phyloP scores from a whole-genome alignment of 2,329 filamentous ascomycete genomes.

The Aureobasidium sp. region DNA sequence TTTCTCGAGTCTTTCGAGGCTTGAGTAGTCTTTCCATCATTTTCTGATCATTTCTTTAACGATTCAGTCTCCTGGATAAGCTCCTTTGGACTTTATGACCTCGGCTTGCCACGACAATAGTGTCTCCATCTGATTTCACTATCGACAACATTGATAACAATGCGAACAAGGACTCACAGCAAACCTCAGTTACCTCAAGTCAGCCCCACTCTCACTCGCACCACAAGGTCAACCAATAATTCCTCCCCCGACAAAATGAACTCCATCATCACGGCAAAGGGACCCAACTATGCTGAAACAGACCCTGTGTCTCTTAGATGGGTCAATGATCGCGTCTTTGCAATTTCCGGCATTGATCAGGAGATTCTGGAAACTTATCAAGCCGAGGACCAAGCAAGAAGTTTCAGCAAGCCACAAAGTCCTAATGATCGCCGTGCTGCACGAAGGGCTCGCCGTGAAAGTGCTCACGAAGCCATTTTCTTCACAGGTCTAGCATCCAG shows the following conservation, averaged over 20 bases:
- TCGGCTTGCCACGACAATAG: conserved; percentile 2
- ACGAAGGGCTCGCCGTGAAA: conserved; percentile 7
- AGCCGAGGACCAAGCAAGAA: conserved; percentile 2
- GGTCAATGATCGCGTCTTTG: not conserved
- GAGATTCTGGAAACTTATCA: conserved; percentile 5
- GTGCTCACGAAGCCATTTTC: conserved; percentile 3
- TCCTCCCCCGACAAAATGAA: conserved; percentile 4
- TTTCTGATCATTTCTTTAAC: not conserved
- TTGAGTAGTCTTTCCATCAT: not conserved
- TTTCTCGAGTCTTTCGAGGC: not conserved
- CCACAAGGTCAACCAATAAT: not conserved
- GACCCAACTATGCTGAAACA: not conserved
- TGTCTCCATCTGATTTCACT: not conserved
- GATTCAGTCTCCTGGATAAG: not conserved
- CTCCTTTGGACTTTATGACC: not conserved
- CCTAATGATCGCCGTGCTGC: conserved; percentile 5
- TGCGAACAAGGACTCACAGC: conserved; percentile 11
- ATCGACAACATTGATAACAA: not conserved
- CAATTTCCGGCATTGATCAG: conserved; percentile 4
- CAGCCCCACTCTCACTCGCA: not conserved
- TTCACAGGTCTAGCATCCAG: not conserved
- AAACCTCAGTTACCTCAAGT: conserved; percentile 1
- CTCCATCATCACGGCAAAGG: not conserved
- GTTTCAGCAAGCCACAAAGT: not conserved
- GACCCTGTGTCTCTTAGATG: conserved; percentile 2